Percentiles rank a stretch among this genome's conserved stretches.
These are phyloP conservation scores for Talaromyces sp. DNA, from an alignment of 2,329 filamentous ascomycete genomes.

Conservation along the genomic window DNA sequence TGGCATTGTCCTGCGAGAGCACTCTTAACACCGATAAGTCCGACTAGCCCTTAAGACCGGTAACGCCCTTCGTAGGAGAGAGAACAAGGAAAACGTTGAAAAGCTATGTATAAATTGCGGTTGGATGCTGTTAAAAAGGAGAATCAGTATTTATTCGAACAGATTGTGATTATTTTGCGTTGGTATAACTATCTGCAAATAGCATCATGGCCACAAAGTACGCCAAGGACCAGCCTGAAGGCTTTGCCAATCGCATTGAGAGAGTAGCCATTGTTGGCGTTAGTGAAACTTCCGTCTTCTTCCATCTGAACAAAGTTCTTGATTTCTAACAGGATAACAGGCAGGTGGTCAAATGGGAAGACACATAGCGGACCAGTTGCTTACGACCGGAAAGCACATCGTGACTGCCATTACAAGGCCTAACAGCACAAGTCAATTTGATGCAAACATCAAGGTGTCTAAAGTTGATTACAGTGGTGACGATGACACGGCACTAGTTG, in stretches of 20 bases:
- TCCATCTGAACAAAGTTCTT: background rate
- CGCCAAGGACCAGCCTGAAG: slow-evolving; percentile 1
- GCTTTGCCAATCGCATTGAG: background rate
- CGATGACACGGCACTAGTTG: slow-evolving; percentile 36
- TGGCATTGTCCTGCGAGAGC: no score
- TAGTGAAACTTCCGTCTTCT: background rate
- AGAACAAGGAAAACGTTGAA: no score
- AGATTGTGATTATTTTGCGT: no score
- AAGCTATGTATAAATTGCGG: no score
- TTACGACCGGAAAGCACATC: slow-evolving; percentile 3
- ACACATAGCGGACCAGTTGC: background rate
- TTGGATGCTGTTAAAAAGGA: no score
- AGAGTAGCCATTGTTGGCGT: slow-evolving; percentile 7
- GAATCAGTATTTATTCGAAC: no score
- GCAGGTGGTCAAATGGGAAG: slow-evolving; percentile 2
- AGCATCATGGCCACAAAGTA: background rate
- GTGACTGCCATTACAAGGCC: slow-evolving; percentile 2
- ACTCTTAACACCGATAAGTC: no score
- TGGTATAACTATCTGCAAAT: no score
- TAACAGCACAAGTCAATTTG: background rate
- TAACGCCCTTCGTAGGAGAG: no score
- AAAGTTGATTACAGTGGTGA: slow-evolving; percentile 22
- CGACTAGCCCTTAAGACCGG: no score
- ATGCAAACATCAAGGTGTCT: background rate
- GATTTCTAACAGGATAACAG: background rate